phyloP scores from a whole-genome alignment of 208 protist species.

The Acanthamoeba royreba region DNA sequence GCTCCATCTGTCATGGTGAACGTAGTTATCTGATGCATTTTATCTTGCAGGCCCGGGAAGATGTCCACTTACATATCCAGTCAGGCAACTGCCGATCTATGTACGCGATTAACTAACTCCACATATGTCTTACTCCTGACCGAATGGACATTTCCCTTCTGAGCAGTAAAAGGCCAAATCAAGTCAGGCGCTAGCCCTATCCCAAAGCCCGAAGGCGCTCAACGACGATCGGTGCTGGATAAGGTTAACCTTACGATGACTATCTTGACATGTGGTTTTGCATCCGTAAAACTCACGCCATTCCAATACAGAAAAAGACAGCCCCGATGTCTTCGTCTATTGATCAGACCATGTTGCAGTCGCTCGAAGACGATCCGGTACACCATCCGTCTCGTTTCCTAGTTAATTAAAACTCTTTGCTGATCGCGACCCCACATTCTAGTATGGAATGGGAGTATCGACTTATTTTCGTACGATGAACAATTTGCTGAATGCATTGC shows the following conservation, averaged over 20 bases:
- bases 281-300: too few species aligned
- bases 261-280: too few species aligned
- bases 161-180: neutral
- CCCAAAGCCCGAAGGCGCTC: neutral
- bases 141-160: too few species aligned
- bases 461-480: conserved; percentile 12
- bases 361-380: neutral
- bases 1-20: too few species aligned
- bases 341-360: neutral
- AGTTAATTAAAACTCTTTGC: too few species aligned
- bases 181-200: too few species aligned
- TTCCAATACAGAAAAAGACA: neutral
- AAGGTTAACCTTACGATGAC: neutral
- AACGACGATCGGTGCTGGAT: neutral
- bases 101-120: too few species aligned
- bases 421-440: too few species aligned
- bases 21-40: neutral
- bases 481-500: neutral
- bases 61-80: neutral
- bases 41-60: neutral
- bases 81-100: neutral
- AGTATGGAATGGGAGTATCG: conserved; percentile 6
- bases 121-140: too few species aligned
- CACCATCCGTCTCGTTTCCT: too few species aligned
- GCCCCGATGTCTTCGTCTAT: neutral